phyloP scores from a whole-genome alignment of 305 asterid genomes.

The Solanum hybrid region DNA sequence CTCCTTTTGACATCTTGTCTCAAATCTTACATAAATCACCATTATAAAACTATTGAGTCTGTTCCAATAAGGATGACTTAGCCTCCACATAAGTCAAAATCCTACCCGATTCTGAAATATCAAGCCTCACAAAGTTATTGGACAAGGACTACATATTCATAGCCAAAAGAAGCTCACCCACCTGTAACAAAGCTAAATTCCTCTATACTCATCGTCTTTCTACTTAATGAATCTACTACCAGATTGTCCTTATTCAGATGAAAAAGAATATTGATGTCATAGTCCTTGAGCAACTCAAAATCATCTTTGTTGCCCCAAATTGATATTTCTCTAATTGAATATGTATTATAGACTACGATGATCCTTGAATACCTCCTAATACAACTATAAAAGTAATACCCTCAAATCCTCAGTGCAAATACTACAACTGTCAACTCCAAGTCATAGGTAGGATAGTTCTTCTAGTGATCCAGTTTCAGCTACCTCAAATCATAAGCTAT shows the following conservation, averaged over 20 bases:
- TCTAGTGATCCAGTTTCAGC: too few relatives aligned
- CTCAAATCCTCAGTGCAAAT: too few relatives aligned
- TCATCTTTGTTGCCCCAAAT: not conserved
- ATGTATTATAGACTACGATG: not conserved
- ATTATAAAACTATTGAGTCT: not conserved
- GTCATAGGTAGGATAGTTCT: too few relatives aligned
- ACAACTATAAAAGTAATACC: too few relatives aligned
- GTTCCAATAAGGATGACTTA: not conserved
- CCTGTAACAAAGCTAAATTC: not conserved
- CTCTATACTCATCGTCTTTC: not conserved
- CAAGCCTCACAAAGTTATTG: not conserved
- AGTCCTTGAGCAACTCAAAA: not conserved
- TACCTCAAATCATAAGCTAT: too few relatives aligned
- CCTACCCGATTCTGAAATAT: not conserved
- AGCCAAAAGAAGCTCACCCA: not conserved
- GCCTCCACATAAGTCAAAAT: not conserved
- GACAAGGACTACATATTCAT: not conserved
- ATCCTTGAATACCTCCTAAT: not conserved
- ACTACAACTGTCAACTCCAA: too few relatives aligned
- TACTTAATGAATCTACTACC: not conserved
- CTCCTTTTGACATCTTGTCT: not conserved
- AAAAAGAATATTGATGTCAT: not conserved
- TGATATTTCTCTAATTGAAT: not conserved
- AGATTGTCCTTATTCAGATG: not conserved
- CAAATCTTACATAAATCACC: not conserved